Base-by-base conservation (phyloP, 2,329 filamentous ascomycete species). In the Colletotrichum lentis region DNA sequence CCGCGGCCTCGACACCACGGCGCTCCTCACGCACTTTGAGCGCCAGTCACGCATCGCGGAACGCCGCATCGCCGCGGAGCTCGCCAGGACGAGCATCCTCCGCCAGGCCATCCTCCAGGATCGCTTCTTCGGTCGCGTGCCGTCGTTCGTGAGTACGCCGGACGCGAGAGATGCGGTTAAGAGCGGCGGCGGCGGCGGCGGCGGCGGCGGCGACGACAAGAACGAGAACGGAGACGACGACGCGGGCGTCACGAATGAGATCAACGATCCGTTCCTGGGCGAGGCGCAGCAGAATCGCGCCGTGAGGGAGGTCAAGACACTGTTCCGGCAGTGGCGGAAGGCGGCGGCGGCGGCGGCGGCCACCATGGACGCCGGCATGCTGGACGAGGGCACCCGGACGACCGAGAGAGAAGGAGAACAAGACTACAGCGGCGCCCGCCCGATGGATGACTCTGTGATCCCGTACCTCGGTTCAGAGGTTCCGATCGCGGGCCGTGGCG, bases 31-130 rank as follows among this genome's bases (percentile, higher is more conserved):
- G 14, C 43, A 55, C 55, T 65, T 58, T 27, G 66, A 68, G 49
- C 62, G 50, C 3, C 54, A 66, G n/a, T 46, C 62, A 24, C 62
- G 62, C 24, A 41, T 60, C 14, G 65, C 66, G 35, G 66, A 68
- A 50, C 55, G 47, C 2, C 64, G 35, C 3, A 68, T 68, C 24
- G 43, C 22, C 20, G 35, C 41, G 1, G 66, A 68, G 62, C 62
- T 68, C 3, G 62, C 55, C n/a, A 44, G 54, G 35, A 41, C 55
- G 16, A 59, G 50, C 35, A n/a, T 68, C 20, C 27, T 65, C 20
- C 66, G 66, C 14, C 55, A 61, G 50, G 41, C 49, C 37, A 50
- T 68, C 20, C 31, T 68, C 27, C 39, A 50, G 2, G 49, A 65
- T 50, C 49, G 62, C 41, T 60, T 68, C 55, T 59, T 59, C 22